Base-by-base conservation (phyloP, 192 early-diverging fungal species). In the Globomyces pollinis-pini region DNA sequence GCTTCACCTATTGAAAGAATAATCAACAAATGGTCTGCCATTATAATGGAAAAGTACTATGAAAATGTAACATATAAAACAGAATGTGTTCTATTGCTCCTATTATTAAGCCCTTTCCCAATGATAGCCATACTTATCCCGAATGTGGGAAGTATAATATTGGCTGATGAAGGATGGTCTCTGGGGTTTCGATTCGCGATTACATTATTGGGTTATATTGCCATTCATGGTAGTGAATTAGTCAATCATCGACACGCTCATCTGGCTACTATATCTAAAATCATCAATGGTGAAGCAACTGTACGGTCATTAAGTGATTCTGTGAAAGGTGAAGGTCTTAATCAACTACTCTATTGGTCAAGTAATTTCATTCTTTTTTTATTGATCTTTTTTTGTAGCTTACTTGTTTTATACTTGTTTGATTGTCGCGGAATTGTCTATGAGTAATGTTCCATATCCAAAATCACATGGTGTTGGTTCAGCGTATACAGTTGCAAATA, bases 201-300 rank as follows among this genome's bases (percentile, higher is more conserved):
- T 24, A 28, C 33, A 20, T 38, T 55, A 15, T 21, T 55, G 8
- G 53, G 53, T 20, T 38, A 33, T 8, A 55, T 55, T 35, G 21
- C 53, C 8, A 38, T 23, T 8, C 21, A 38, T 5, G 53, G 21
- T n/a, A 55, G 35, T 2, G 21, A 38, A 12, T 12, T 41, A 7
- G 33, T 41, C 7, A 55, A 55, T 41, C 34, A 36, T 33, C 0
- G 53, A n/a, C 53, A 55, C 29, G 21, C 53, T 8, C 9, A 28
- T 34, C 32, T 55, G 6, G 34, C 21, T 12, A 21, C 35, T 5
- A 55, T 55, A 31, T 24, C 53, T 5, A 24, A 55, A 41, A 55
- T 55, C 12, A 41, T 55, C 7, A 55, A 36, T 16, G 29, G 29
- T n/a, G 38, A 36, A 55, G 34, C 53, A 33, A 55, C 53, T 5